Evolutionary conservation across 495 filamentous ascomycete genomes (phyloP).

Genomic region (Aspergillus steynii): DNA sequence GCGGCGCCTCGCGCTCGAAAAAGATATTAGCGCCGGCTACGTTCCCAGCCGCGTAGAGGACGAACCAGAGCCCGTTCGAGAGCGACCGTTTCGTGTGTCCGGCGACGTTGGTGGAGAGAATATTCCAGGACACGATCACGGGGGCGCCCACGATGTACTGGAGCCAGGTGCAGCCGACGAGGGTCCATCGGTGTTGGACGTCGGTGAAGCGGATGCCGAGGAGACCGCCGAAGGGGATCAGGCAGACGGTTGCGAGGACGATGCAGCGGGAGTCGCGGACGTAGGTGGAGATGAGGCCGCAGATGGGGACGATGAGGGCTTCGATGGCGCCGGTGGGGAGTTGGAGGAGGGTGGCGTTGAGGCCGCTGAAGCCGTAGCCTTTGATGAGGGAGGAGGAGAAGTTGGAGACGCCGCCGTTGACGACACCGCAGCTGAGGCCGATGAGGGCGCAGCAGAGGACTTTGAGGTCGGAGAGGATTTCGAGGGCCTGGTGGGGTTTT

Average conservation of each 20-base stretch:
- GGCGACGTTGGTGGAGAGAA: constrained; percentile 60
- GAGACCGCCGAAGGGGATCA: constrained; percentile 42
- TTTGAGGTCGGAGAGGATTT: constrained; percentile 42
- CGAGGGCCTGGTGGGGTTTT: constrained; percentile 37
- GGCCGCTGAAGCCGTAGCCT: constrained; percentile 39
- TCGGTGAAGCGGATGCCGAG: constrained; percentile 44
- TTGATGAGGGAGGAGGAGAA: constrained; percentile 49
- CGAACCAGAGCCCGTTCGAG: constrained; percentile 43
- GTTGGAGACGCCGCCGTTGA: constrained; percentile 48
- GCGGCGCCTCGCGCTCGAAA: constrained; percentile 35
- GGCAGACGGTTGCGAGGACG: constrained; percentile 33
- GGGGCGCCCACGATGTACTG: constrained; percentile 46
- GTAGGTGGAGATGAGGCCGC: constrained; percentile 41
- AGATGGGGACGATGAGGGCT: constrained; percentile 35
- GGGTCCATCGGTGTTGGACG: constrained; percentile 47
- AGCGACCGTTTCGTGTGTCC: constrained; percentile 66
- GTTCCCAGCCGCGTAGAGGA: constrained; percentile 40
- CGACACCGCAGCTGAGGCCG: constrained; percentile 42
- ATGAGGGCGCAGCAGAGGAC: constrained; percentile 36
- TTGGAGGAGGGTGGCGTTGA: constrained; percentile 47
- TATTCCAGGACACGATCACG: constrained; percentile 54
- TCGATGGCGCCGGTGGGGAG: constrained; percentile 47
- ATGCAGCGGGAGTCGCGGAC: constrained; percentile 44
- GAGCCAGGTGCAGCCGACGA: constrained; percentile 57
- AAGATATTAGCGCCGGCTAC: constrained; percentile 49